phyloP scores from a whole-genome alignment of 179 eudicot genomes.

The Vitellaria paradoxa region DNA sequence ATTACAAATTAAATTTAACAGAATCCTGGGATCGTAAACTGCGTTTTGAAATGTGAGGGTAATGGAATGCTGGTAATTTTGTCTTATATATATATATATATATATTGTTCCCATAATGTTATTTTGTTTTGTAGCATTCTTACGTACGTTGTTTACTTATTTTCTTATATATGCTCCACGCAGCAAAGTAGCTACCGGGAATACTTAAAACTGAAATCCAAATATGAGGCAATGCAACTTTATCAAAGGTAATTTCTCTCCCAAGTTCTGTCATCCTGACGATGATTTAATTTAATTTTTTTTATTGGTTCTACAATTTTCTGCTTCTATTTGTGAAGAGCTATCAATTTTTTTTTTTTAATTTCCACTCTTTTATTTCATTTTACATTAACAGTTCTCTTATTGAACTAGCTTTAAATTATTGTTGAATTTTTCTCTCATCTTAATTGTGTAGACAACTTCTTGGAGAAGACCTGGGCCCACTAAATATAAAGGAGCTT shows the following conservation, averaged over 20 bases:
- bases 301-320: background rate
- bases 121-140: background rate
- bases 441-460: conserved; percentile 47
- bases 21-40: background rate
- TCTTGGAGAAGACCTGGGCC: conserved; percentile 87
- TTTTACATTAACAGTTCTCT: background rate
- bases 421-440: background rate
- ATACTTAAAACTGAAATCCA: conserved; percentile 70
- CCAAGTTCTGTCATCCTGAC: background rate
- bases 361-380: background rate
- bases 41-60: background rate
- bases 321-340: background rate
- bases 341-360: background rate
- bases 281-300: too few species aligned
- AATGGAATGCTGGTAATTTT: background rate
- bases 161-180: background rate
- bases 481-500: conserved; percentile 78
- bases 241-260: conserved; percentile 57
- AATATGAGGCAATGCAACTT: conserved; percentile 73
- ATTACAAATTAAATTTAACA: background rate
- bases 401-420: background rate
- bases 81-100: too few species aligned
- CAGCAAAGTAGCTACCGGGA: conserved; percentile 84
- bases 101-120: background rate
- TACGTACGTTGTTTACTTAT: background rate